Evolutionary conservation across 106 monocot genomes (phyloP), one percentile per base, ranked within the genome.

Genomic region (Vanilla planifolia): DNA sequence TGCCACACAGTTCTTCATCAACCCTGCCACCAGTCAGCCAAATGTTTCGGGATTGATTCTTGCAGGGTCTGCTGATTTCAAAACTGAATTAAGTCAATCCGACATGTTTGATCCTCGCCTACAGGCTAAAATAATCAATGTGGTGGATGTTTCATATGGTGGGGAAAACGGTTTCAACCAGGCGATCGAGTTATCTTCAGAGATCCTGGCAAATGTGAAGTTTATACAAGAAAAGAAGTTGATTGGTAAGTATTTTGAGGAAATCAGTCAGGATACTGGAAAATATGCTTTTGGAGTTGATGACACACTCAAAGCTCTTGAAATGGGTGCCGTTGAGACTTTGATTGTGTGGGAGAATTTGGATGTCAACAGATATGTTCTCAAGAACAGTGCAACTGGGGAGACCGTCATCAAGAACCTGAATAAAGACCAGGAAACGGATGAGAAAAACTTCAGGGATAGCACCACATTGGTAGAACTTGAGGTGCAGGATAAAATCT

Each of bases 81-180:
- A 68, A 44, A 68, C 68, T 7, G 68, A 68, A 34, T 48, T 68
- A 35, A 68, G 68, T 24, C 67, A 68, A 16, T 68, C 68, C 17
- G 68, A 68, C 33, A 68, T 68, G 68, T 68, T 68, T 26, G 68
- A 68, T 48, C 68, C 43, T 14, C 68, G 68, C 0, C 68, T 68
- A 3, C 68, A 68, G 47, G 68, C 68, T 0, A 68, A 68, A 33
- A 68, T 68, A 8, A 45, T 68, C 21, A 68, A 68, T 48, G 68
- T 68, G 16, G 68, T 68, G 3, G 68, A 68, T 45, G 68, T 68
- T 16, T 68, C 68, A 21, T 68, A 68, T 48, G 68, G 68, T 15
- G 68, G 68, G 0, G 68, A 68, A 23, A 68, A 68, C 13, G 68
- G 68, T 14, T 68, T 68, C 46, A 59, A 68, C 59, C 68, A 68